These are phyloP conservation scores for Ichthyophthirius multifiliis DNA, from an alignment of 169 alveolate species.

Conservation along the genomic window DNA sequence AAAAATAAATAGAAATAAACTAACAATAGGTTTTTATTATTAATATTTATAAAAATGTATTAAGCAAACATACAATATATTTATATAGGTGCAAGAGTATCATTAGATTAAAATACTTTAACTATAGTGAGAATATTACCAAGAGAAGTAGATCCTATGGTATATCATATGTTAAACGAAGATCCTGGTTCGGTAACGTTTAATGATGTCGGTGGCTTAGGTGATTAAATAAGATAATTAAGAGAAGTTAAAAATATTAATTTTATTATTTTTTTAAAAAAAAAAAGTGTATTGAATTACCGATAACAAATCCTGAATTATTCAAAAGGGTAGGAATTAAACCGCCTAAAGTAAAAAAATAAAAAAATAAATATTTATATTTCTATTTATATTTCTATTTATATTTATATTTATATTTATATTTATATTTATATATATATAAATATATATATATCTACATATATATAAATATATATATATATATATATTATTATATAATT, in stretches of 20 bases:
- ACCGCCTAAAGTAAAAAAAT: constrained; percentile 98
- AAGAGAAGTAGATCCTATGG: constrained; percentile 98
- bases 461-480: neutral
- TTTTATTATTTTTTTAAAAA: neutral
- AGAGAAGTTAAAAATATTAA: constrained; percentile 87
- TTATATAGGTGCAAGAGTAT: constrained; percentile 88
- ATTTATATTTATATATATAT: constrained; percentile 39
- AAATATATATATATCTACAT: constrained; percentile 99
- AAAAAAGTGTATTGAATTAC: constrained; percentile 92
- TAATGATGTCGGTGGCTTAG: constrained; percentile 96
- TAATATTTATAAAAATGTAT: neutral
- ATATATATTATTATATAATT: neutral
- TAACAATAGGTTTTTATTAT: constrained; percentile 86
- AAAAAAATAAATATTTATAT: neutral
- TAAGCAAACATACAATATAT: neutral
- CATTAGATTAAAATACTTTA: constrained; percentile 98
- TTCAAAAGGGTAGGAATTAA: constrained; percentile 98
- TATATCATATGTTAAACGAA: constrained; percentile 96
- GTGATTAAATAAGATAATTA: constrained; percentile 96
- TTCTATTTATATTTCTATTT: neutral
- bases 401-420: neutral
- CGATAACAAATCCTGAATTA: constrained; percentile 97
- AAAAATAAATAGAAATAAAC: constrained; percentile 88
- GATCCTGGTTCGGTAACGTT: constrained; percentile 91
- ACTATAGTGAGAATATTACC: constrained; percentile 98